phyloP scores from a whole-genome alignment of 345 rosid genomes.

The Nephelium lappaceum region DNA sequence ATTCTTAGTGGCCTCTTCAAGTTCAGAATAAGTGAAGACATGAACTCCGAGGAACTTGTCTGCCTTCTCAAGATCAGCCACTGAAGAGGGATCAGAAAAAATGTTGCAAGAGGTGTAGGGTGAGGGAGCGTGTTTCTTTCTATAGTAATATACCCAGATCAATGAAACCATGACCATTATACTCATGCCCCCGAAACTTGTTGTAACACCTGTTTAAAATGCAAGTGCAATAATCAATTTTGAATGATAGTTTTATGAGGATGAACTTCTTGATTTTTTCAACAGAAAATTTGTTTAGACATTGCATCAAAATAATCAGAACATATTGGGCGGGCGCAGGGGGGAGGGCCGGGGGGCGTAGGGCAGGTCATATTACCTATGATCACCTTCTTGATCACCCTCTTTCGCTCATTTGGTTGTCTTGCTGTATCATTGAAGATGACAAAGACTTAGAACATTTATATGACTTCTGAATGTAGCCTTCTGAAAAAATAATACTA shows the following conservation, averaged over 20 bases:
- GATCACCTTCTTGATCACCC: not conserved
- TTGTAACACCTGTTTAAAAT: conserved; percentile 30
- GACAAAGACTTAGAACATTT: conserved; percentile 1
- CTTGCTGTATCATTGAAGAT: not conserved
- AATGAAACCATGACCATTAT: conserved; percentile 8
- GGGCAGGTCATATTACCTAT: conserved; percentile 39
- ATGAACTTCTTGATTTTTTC: not conserved
- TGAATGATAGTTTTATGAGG: not conserved
- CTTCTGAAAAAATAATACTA: too few relatives aligned
- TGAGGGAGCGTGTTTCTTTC: conserved; percentile 34
- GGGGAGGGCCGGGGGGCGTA: too few relatives aligned
- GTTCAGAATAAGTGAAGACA: conserved; percentile 64
- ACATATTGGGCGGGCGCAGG: not conserved
- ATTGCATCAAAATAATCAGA: not conserved
- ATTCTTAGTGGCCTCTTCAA: conserved; percentile 57
- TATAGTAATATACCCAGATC: conserved; percentile 33
- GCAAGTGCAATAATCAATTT: not conserved
- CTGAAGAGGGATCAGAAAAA: conserved; percentile 42
- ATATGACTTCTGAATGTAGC: not conserved
- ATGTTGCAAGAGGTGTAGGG: conserved; percentile 38
- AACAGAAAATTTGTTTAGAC: not conserved
- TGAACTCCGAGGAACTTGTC: conserved; percentile 45
- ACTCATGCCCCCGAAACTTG: conserved; percentile 22
- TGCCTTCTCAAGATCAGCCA: conserved; percentile 50
- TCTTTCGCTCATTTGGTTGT: not conserved